Percentiles rank a stretch among this genome's conserved stretches.
phyloP scores from a whole-genome alignment of 2,329 filamentous ascomycete species.

The Aspergillus sp. region DNA sequence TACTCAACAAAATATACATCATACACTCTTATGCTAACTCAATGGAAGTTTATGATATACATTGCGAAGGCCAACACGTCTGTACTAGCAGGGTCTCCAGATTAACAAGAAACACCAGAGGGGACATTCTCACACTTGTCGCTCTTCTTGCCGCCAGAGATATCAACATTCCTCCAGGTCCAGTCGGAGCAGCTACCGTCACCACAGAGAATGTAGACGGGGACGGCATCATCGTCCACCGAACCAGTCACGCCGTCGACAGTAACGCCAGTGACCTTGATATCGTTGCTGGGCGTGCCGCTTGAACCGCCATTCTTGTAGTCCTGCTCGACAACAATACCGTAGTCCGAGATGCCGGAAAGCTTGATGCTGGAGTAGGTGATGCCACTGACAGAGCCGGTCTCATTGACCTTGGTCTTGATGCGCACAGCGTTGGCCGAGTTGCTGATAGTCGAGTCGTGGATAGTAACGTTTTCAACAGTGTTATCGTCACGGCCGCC shows the following conservation, averaged over 20 bases:
- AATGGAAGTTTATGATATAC: no score
- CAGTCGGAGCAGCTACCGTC: constrained; percentile 39
- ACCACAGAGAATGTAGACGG: constrained; percentile 49
- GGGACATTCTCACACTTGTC: constrained; percentile 36
- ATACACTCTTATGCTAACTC: no score
- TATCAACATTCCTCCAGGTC: constrained; percentile 43
- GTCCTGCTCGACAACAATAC: constrained; percentile 47
- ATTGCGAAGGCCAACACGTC: no score
- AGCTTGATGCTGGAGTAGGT: constrained; percentile 48
- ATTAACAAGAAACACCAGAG: constrained; percentile 24
- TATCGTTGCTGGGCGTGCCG: constrained; percentile 29
- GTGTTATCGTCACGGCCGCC: constrained; percentile 45
- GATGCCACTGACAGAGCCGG: constrained; percentile 45
- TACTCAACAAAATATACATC: no score
- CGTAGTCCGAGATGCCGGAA: constrained; percentile 44
- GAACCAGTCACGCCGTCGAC: constrained; percentile 28
- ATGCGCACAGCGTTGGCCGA: constrained; percentile 23
- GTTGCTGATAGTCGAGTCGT: constrained; percentile 43
- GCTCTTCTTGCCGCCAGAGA: constrained; percentile 46
- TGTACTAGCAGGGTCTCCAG: not conserved
- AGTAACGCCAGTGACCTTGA: constrained; percentile 32
- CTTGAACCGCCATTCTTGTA: constrained; percentile 42
- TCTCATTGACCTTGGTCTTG: constrained; percentile 48
- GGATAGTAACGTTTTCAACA: constrained; percentile 46
- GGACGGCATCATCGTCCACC: constrained; percentile 24